Conservation (phyloP, 2,329 filamentous ascomycete species). For the Exophiala calicioides region DNA sequence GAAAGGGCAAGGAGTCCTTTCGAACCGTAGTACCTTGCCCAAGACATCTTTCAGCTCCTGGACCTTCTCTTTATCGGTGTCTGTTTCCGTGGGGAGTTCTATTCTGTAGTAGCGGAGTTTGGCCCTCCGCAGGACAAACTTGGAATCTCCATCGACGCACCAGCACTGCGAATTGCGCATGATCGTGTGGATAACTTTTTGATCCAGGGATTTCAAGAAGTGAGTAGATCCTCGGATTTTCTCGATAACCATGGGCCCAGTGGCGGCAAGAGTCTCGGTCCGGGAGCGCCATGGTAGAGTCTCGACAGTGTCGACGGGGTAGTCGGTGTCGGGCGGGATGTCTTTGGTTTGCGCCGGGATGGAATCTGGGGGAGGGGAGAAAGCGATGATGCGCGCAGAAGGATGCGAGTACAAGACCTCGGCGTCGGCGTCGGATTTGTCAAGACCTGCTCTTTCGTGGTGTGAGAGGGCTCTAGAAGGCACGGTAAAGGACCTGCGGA, state of each 20-base stretch:
- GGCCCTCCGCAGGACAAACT: slow-evolving; percentile 83
- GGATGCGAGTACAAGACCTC: slow-evolving; percentile 68
- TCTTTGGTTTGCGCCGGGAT: slow-evolving; percentile 35
- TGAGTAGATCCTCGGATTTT: slow-evolving; percentile 81
- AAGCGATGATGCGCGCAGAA: slow-evolving; percentile 70
- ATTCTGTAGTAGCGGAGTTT: slow-evolving; percentile 87
- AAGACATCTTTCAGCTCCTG: slow-evolving; percentile 69
- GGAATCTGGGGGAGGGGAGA: slow-evolving; percentile 47
- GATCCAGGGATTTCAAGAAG: slow-evolving; percentile 72
- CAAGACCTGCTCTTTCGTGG: slow-evolving; percentile 27
- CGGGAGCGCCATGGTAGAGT: slow-evolving; percentile 71
- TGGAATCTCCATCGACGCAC: slow-evolving; percentile 82
- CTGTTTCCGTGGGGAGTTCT: slow-evolving; percentile 69
- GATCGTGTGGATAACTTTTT: slow-evolving; percentile 79
- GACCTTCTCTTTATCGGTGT: slow-evolving; percentile 65
- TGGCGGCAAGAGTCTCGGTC: slow-evolving; percentile 78
- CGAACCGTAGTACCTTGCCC: slow-evolving; percentile 74
- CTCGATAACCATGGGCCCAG: slow-evolving; percentile 81
- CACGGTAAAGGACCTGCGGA: slow-evolving; percentile 28
- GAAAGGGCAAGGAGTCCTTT: slow-evolving; percentile 86
- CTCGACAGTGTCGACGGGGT: slow-evolving; percentile 56
- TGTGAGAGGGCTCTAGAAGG: slow-evolving; percentile 26
- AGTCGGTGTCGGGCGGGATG: slow-evolving; percentile 49
- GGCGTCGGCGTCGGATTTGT: slow-evolving; percentile 35
- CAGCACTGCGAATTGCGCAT: slow-evolving; percentile 89